phyloP scores from a whole-genome alignment of 2,329 filamentous ascomycete genomes.

The Colletotrichum acutatum region DNA sequence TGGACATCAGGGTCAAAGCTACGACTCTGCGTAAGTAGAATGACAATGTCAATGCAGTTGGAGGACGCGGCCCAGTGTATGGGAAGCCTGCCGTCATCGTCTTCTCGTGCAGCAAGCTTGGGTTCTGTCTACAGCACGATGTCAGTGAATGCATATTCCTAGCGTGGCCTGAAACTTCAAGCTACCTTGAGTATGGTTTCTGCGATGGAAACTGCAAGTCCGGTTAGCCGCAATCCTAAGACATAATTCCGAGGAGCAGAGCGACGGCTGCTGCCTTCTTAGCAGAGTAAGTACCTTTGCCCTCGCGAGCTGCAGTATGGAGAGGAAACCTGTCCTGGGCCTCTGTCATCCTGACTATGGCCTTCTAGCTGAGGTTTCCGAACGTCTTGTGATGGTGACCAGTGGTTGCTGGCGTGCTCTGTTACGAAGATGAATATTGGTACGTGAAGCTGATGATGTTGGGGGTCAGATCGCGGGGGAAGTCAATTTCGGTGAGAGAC shows the following conservation, averaged over 20 bases:
- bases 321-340: slow-evolving; percentile 77
- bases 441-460: not conserved
- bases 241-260: not conserved
- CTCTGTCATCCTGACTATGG: slow-evolving; percentile 40
- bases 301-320: slow-evolving; percentile 87
- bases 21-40: slow-evolving; percentile 75
- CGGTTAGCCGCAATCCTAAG: not conserved
- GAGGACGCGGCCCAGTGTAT: slow-evolving; percentile 95
- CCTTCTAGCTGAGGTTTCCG: not conserved
- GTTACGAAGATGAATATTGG: too few species aligned
- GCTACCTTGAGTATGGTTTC: slow-evolving; percentile 66
- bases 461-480: not conserved
- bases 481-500: not conserved
- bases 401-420: too few species aligned
- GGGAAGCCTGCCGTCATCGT: slow-evolving; percentile 89
- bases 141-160: not conserved
- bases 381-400: not conserved
- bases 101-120: slow-evolving; percentile 76
- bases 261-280: not conserved
- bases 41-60: slow-evolving; percentile 80
- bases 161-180: slow-evolving; percentile 44
- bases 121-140: slow-evolving; percentile 72
- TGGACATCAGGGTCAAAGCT: slow-evolving; percentile 87
- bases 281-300: slow-evolving; percentile 77
- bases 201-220: slow-evolving; percentile 69